These are phyloP conservation scores for Pyronema domesticum DNA, from an alignment of 495 filamentous ascomycete species.

Conservation along the genomic window DNA sequence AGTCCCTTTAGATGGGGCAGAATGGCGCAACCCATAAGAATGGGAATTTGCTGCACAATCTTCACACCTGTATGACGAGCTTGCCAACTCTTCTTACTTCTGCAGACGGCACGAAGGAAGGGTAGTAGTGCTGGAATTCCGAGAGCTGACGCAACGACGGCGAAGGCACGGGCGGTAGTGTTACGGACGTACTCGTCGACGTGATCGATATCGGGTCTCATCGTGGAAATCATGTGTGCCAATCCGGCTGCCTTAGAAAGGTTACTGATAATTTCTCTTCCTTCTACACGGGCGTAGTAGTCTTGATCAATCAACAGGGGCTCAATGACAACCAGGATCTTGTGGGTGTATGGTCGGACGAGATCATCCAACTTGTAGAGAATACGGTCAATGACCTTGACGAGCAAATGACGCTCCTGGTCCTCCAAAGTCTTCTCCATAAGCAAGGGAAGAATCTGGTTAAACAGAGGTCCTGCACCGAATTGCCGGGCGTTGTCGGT, in stretches of 20 bases:
- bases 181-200: conserved; percentile 99
- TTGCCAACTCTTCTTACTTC: conserved; percentile 98
- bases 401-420: conserved; percentile 92
- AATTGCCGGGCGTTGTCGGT: conserved; percentile 97
- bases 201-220: conserved; percentile 98
- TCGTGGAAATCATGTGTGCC: conserved; percentile 96
- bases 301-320: conserved; percentile 97
- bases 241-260: conserved; percentile 91
- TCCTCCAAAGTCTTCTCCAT: conserved; percentile 99
- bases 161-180: conserved; percentile 92
- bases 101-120: conserved; percentile 86
- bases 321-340: conserved; percentile 98
- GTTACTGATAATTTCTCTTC: conserved; percentile 96
- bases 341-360: conserved; percentile 91
- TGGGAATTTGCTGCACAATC: conserved; percentile 98
- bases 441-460: conserved; percentile 88
- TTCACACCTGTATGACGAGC: conserved; percentile 98
- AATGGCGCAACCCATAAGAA: conserved; percentile 95
- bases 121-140: conserved; percentile 90
- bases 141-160: conserved; percentile 89
- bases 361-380: conserved; percentile 97
- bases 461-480: conserved; percentile 85
- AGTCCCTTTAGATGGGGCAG: conserved; percentile 89
- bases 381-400: conserved; percentile 97
- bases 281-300: conserved; percentile 96